Evolutionary conservation across 106 monocot genomes (phyloP), one percentile per base, ranked within the genome.

Genomic region (Dendrobium officinale): DNA sequence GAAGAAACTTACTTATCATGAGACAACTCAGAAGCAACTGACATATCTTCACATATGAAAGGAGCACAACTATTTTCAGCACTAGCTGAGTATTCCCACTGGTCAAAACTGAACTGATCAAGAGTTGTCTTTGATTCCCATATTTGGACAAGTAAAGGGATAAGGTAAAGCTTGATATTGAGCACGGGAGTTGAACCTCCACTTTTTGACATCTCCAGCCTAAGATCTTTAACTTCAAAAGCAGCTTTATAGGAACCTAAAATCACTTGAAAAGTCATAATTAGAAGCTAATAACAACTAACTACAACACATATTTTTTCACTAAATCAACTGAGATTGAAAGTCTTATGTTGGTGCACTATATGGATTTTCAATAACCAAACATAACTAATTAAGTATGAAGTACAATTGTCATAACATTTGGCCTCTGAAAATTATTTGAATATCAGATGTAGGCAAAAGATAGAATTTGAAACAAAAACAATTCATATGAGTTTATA

Each of bases 171-270:
- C 82, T 89, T 88, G 85, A 92, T 80, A 84, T 80, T 82, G 78
- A 94, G 84, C 66, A 82, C 55, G 20, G 90, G 86, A 87, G 87
- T 86, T 11, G 89, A 87, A 77, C 86, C 91, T 27, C 89, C 85
- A 85, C 64, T 80, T 87, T 89, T 92, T 41, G 85, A 92, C 61
- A 92, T 83, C 77, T 93, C 94, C 77, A 95, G 9, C 24, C 81
- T 82, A 24, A 98, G 75, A 78, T 88, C 92, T 83, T 91, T 98
- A 48, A 92, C 86, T 83, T 92, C 92, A 84, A 91, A 70, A 15
- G 79, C 81, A 84, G 85, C 89, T 89, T 89, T 91, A 83, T 91
- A 83, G 92, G 88, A 6, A 49, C 85, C 98, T 98, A 84, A 58
- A 90, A 74, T 77, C 75, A 82, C 72, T 81, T 18, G 41, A 78